Percentiles rank a stretch among this genome's conserved stretches.
phyloP scores from a whole-genome alignment of 495 filamentous ascomycete genomes.

The Aspergillus conjunctus region DNA sequence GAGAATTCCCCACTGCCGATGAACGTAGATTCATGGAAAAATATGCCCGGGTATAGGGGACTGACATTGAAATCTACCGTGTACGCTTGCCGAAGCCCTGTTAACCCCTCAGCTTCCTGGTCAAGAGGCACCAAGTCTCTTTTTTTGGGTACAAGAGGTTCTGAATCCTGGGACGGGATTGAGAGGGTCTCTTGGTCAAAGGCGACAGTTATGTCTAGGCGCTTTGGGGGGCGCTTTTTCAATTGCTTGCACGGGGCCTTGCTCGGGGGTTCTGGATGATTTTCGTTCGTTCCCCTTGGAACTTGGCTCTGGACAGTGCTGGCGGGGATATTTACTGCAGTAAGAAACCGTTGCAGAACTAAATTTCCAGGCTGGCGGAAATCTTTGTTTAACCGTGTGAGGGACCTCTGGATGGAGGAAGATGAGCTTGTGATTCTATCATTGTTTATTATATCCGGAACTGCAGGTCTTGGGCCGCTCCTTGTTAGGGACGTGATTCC shows the following conservation, averaged over 20 bases:
- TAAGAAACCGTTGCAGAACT: constrained; percentile 45
- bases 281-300: constrained; percentile 3
- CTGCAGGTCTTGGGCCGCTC: constrained; percentile 40
- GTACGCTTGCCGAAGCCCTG: constrained; percentile 61
- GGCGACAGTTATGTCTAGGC: constrained; percentile 46
- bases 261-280: neutral
- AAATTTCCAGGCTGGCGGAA: constrained; percentile 31
- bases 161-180: constrained; percentile 21
- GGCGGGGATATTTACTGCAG: constrained; percentile 16
- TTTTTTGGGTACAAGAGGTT: constrained; percentile 8
- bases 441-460: constrained; percentile 38
- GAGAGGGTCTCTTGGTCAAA: constrained; percentile 24
- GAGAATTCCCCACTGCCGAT: constrained; percentile 71
- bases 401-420: constrained; percentile 32
- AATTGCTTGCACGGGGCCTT: constrained; percentile 29
- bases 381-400: constrained; percentile 32
- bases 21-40: constrained; percentile 75
- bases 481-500: constrained; percentile 39
- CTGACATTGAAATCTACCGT: constrained; percentile 73
- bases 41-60: constrained; percentile 67
- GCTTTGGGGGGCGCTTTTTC: constrained; percentile 55
- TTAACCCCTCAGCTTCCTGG: constrained; percentile 36
- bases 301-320: neutral
- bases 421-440: constrained; percentile 21
- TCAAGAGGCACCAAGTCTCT: constrained; percentile 8